phyloP scores from a whole-genome alignment of 768 basidiomycete species.

The Cyathus striatus region DNA sequence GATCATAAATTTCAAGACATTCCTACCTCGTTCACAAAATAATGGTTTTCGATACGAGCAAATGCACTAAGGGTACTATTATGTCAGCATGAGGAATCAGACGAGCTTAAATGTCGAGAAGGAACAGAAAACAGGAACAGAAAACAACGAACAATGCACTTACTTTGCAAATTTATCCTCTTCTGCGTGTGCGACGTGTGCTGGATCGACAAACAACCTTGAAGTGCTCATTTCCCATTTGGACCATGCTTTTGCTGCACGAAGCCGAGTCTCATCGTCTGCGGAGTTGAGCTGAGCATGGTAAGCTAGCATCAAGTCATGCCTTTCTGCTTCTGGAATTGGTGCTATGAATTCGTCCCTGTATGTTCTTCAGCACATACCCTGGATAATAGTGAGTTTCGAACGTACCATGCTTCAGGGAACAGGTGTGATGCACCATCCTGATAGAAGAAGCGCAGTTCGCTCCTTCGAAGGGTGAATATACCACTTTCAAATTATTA shows the following conservation, averaged over 20 bases:
- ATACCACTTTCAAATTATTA: slow-evolving; percentile 56
- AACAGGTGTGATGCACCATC: slow-evolving; percentile 77
- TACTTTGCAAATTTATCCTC: slow-evolving; percentile 76
- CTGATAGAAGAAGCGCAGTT: slow-evolving; percentile 92
- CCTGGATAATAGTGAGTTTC: background rate
- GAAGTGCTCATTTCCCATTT: slow-evolving; percentile 93
- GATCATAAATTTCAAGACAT: background rate
- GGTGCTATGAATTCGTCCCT: slow-evolving; percentile 83
- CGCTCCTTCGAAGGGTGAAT: slow-evolving; percentile 81
- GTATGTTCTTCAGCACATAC: background rate
- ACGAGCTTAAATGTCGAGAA: background rate
- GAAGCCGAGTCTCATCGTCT: slow-evolving; percentile 59
- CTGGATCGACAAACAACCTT: slow-evolving; percentile 64
- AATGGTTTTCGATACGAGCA: slow-evolving; percentile 87
- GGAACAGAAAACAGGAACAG: background rate
- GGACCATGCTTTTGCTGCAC: slow-evolving; percentile 81
- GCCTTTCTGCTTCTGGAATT: slow-evolving; percentile 77
- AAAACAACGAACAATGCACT: slow-evolving; percentile 13
- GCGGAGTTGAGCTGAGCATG: slow-evolving; percentile 70
- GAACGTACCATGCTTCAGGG: slow-evolving; percentile 77
- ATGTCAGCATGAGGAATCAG: background rate
- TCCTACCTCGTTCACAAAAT: slow-evolving; percentile 75
- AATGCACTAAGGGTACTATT: slow-evolving; percentile 54
- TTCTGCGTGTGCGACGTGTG: slow-evolving; percentile 62
- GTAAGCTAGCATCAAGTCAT: slow-evolving; percentile 81